A percentile compares a stretch with the other conserved stretches of the same genome.
Evolutionary conservation across 2,329 filamentous ascomycete species (phyloP).

Genomic region (Diplodia seriata): DNA sequence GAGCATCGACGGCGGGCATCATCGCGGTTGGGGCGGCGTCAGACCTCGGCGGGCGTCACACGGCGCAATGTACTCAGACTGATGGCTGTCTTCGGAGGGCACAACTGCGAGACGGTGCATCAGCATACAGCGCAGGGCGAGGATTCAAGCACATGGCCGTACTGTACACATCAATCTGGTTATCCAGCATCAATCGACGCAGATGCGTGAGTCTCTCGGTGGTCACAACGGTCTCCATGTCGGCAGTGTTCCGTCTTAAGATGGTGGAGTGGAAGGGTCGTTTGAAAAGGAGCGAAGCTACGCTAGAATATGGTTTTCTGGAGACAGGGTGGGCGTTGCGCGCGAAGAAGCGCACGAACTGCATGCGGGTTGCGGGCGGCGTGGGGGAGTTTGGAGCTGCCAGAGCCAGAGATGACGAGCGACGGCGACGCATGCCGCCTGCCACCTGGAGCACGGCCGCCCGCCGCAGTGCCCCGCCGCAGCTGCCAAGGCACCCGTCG

Average conservation of each 20-base stretch:
- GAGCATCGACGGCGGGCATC: conserved; percentile 33
- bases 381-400: conserved; percentile 9
- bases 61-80: conserved; percentile 97
- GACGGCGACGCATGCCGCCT: not conserved
- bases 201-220: conserved; percentile 76
- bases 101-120: conserved; percentile 70
- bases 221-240: conserved; percentile 83
- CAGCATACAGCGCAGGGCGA: conserved; percentile 39
- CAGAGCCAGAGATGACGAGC: conserved; percentile 23
- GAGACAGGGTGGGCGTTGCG: conserved; percentile 40
- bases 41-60: conserved; percentile 84
- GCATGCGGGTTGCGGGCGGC: conserved; percentile 38
- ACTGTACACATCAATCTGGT: conserved; percentile 93
- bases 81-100: conserved; percentile 95
- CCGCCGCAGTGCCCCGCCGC: conserved; percentile 18
- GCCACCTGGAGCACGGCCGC: not conserved
- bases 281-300: conserved; percentile 33
- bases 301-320: conserved; percentile 39
- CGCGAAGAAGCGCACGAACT: conserved; percentile 41
- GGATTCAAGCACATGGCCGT: conserved; percentile 39
- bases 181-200: conserved; percentile 83
- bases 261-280: conserved; percentile 44
- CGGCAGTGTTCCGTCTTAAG: conserved; percentile 46
- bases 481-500: conserved; percentile 9
- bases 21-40: conserved; percentile 34